Base-by-base conservation (phyloP, 257 asterid species). In the Nicotiana noctiflora region DNA sequence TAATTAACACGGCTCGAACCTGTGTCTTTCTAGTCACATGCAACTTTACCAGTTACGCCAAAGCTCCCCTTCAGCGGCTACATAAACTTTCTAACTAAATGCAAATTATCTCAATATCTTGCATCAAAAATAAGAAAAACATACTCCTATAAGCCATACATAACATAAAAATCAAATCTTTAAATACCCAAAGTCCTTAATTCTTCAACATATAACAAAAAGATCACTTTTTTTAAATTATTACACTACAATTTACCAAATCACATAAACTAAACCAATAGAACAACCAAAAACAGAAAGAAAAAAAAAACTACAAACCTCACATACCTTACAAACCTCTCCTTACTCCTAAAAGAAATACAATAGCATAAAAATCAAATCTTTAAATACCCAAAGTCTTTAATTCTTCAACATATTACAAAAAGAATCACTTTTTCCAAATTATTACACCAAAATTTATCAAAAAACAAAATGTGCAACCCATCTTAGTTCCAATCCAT, bases 241-340 rank as follows among this genome's bases (percentile, higher is more conserved):
- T 52, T 60, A 27, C 31, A 44, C 25, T 74, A 23, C 12, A 27
- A 11, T 51, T 66, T 61, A 21, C 67, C 78, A 25, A 57, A 27
- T 27, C 60, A 62, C 76, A 70, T 18, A 12, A 75, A 83, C 53
- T 66, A 18, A 19, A 23, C 75, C 25, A 44, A 77, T 11, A 59
- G 68, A 61, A 53, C 61, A 11, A 80, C 0, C 21, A 74, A 76
- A 61, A 40, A 64, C 65, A 40, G 25, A 63, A 19, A 82, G 27
- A 75, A 83, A 61, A 75, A 75, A 79, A 55, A 75, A 29, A 32
- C 59, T 62, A 80, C 57, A 77, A 64, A 51, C 59, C 60, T 25
- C 21, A 44, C 88, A 82, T 87, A 91, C 98, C 98, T 92, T 68
- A 92, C 97, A 62, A 88, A 88, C 95, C 87, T 94, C 82, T 89